Evolutionary conservation across 306 rosid species (phyloP), one percentile per base, ranked within the genome.

Genomic region (Cucurbita argyrosperma): DNA sequence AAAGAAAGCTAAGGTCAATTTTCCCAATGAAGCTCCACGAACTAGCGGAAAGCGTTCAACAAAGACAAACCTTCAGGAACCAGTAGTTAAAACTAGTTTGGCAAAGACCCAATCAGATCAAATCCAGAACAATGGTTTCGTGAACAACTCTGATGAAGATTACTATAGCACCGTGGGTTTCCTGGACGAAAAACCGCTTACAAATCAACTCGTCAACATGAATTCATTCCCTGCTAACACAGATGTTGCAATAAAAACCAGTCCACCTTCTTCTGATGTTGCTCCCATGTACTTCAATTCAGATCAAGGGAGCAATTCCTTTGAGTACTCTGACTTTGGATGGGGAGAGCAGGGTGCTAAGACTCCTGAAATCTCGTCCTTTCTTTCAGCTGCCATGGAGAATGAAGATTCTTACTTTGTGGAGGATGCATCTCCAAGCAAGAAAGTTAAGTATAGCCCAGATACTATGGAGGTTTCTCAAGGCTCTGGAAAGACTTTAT

Each of bases 1-100:
- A 46, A 87, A 81, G 62, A 95, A 95, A 85, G 99, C 99, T 46
- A 95, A 95, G 85, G 99, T 95, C 78, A 95, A 95, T 60, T 95
- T 95, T 77, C 97, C 99, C 7, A 83, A 85, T 0, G 97, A 89
- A 76, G 67, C 87, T 49, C 81, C 89, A 4, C 76, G 64, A 43
- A 53, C 77, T 40, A 70, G 89, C 26, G n/a, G 81, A 4, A 90
- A 86, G 55, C 87, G 79, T 5, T 8, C 77, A n/a, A 76, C 80
- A 4, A 95, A 88, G 88, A 59, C 56, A 8, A 84, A 51, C 72
- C 80, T 77, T 2, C 82, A 79, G 84, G 81, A 62, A 26, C 70
- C 75, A 76, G 70, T 77, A 26, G 6, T 80, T 43, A 83, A 79
- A 79, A 79, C 78, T 30, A 85, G 83, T 60, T 47, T 65, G 21